Evolutionary conservation across 2,329 filamentous ascomycete species (phyloP).

Genomic region (Hirsutella rhossiliensis): DNA sequence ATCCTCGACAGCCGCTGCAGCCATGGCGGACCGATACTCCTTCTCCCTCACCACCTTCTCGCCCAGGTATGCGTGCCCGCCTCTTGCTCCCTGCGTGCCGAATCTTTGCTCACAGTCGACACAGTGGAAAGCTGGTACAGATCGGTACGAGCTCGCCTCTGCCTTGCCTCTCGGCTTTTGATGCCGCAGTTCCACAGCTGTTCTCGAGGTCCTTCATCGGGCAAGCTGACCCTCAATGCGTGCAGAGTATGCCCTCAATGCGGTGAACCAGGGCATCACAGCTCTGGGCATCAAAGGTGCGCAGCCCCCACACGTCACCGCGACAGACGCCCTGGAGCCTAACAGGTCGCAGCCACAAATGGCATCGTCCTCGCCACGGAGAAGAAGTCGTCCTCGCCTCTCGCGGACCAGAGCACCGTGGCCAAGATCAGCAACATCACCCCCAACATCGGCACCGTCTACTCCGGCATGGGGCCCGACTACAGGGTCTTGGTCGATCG

Average conservation of each 20-base stretch:
- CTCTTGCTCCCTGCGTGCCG: slow-evolving; percentile 9
- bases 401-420: slow-evolving; percentile 88
- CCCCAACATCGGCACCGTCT: slow-evolving; percentile 99
- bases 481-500: slow-evolving; percentile 96
- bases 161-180: neutral
- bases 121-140: slow-evolving; percentile 95
- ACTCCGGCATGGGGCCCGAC: slow-evolving; percentile 97
- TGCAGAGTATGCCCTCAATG: slow-evolving; percentile 95
- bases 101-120: slow-evolving; percentile 29
- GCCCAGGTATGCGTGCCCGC: slow-evolving; percentile 62
- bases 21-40: slow-evolving; percentile 96
- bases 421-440: slow-evolving; percentile 98
- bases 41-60: slow-evolving; percentile 99
- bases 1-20: slow-evolving; percentile 12
- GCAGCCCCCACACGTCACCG: neutral
- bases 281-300: slow-evolving; percentile 96
- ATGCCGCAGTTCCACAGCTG: neutral
- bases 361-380: slow-evolving; percentile 97
- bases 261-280: slow-evolving; percentile 97
- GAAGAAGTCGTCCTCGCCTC: slow-evolving; percentile 97
- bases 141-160: slow-evolving; percentile 50
- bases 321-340: slow-evolving; percentile 4
- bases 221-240: slow-evolving; percentile 2
- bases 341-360: slow-evolving; percentile 63
- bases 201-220: neutral